Conservation (phyloP, 139 green algal species). For the Prasinococcaceae sp. region DNA sequence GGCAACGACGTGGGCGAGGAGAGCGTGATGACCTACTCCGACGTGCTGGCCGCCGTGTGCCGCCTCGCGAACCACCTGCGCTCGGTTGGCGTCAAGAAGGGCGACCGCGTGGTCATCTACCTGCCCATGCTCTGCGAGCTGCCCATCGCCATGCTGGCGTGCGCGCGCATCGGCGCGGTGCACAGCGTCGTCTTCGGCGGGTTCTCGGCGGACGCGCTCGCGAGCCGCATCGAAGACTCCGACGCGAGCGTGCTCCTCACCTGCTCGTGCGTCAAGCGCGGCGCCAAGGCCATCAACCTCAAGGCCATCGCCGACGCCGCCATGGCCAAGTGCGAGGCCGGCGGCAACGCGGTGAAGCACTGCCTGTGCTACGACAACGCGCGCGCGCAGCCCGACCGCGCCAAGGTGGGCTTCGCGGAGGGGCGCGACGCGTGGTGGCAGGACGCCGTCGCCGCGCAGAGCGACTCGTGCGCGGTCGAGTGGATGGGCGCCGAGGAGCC, state of each 20-base stretch:
- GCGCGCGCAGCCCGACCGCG: constrained; percentile 24
- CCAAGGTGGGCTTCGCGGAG: constrained; percentile 28
- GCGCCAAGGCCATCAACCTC: constrained; percentile 64
- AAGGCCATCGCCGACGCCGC: constrained; percentile 40
- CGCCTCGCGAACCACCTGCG: constrained; percentile 75
- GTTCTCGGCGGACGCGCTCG: constrained; percentile 79
- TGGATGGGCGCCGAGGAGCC: constrained; percentile 70
- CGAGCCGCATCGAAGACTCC: constrained; percentile 49
- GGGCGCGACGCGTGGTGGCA: constrained; percentile 73
- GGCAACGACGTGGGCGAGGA: constrained; percentile 57
- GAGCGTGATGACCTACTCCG: constrained; percentile 50
- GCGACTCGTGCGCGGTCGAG: constrained; percentile 43
- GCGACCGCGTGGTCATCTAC: constrained; percentile 83
- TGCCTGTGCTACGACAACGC: constrained; percentile 64
- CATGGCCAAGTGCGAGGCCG: constrained; percentile 4
- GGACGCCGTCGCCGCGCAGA: constrained; percentile 44
- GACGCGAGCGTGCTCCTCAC: constrained; percentile 45
- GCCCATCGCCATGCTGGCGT: constrained; percentile 65
- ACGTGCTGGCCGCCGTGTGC: constrained; percentile 38
- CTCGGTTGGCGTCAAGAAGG: constrained; percentile 56
- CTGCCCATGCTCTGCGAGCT: constrained; percentile 91
- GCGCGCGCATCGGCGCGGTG: constrained; percentile 81
- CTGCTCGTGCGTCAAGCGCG: constrained; percentile 52
- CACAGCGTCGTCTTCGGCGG: constrained; percentile 91
- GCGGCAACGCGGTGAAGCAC: constrained; percentile 6